Evolutionary conservation across 176 grass and related monocot species (phyloP), one percentile per base, ranked within the genome.

Genomic region (Aegilops sharonensis): DNA sequence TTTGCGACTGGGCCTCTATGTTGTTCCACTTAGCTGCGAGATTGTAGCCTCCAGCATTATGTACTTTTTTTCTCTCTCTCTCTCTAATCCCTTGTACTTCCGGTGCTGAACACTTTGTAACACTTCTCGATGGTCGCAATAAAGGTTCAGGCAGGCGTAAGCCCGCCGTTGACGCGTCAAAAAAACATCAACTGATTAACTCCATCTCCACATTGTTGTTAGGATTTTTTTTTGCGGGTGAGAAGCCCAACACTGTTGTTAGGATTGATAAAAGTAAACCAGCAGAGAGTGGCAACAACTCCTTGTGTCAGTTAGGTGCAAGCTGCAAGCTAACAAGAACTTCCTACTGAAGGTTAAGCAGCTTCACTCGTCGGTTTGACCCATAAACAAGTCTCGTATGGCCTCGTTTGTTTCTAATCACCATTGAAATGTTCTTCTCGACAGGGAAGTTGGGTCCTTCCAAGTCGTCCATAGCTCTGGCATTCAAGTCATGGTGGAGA

Each of bases 401-500:
- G 25, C 27, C 60, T 83, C 59, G 45, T 36, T 52, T 81, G 6
- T 31, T 83, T 67, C 73, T 75, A 27, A 74, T 74, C 3, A 21
- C 5, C 18, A 34, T 32, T 59, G 29, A 2, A 64, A 40, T 72
- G n/a, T 78, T 85, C 20, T 42, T 81, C 29, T 72, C 80, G n/a
- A 62, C 68, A 98, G 96, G 96, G 93, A 76, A 98, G 81, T 63
- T 98, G 45, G 91, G 93, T 74, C 86, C 91, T 78, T 91, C 86
- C 47, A 89, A 85, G 36, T 95, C 96, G 84, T 94, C 91, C 69
- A 52, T 98, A 48, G 86, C 93, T 47, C 59, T 98, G 79, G 91
- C 93, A 68, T 92, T 95, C 84, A 98, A 98, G 87, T 98, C 96
- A 89, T 98, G 96, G 96, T 98, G 93, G 96, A 95, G 68, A 83